phyloP scores from a whole-genome alignment of 805 yeast species.

The Cyberlindnera maclurae region DNA sequence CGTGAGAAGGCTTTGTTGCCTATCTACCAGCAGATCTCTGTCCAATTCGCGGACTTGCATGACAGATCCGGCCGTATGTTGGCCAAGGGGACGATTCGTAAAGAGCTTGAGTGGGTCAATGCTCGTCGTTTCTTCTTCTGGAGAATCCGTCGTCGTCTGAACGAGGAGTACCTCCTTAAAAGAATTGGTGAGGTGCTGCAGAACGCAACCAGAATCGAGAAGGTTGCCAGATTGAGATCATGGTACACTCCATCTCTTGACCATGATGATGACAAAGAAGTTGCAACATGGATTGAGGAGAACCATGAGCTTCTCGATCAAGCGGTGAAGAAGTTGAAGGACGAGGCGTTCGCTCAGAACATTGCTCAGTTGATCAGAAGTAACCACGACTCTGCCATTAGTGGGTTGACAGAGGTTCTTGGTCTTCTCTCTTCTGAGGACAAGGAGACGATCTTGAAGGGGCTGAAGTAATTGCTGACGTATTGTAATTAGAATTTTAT shows the following conservation, averaged over 20 bases:
- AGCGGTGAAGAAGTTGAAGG: slow-evolving; percentile 54
- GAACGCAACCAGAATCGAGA: slow-evolving; percentile 63
- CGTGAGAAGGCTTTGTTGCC: slow-evolving; percentile 82
- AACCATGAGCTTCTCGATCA: slow-evolving; percentile 58
- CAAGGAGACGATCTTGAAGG: slow-evolving; percentile 36
- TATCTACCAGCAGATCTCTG: slow-evolving; percentile 83
- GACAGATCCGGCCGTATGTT: slow-evolving; percentile 97
- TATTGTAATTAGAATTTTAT: slow-evolving; percentile 7
- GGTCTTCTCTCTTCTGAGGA: slow-evolving; percentile 47
- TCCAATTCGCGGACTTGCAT: slow-evolving; percentile 96
- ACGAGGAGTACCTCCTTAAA: slow-evolving; percentile 82
- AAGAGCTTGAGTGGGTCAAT: slow-evolving; percentile 77
- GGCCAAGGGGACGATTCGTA: slow-evolving; percentile 85
- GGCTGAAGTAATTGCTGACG: slow-evolving; percentile 20
- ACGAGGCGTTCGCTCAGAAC: slow-evolving; percentile 58
- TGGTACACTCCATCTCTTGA: slow-evolving; percentile 74
- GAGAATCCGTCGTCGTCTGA: slow-evolving; percentile 93
- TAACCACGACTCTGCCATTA: slow-evolving; percentile 45
- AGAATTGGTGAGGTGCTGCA: slow-evolving; percentile 61
- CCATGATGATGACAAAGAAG: slow-evolving; percentile 64
- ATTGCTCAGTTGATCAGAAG: slow-evolving; percentile 52
- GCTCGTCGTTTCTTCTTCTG: slow-evolving; percentile 97
- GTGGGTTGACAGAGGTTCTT: slow-evolving; percentile 49
- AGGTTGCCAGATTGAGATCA: slow-evolving; percentile 78
- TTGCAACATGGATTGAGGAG: slow-evolving; percentile 80